These are phyloP conservation scores for Luzula sylvatica DNA, from an alignment of 176 grass and related monocot genomes.

Conservation along the genomic window DNA sequence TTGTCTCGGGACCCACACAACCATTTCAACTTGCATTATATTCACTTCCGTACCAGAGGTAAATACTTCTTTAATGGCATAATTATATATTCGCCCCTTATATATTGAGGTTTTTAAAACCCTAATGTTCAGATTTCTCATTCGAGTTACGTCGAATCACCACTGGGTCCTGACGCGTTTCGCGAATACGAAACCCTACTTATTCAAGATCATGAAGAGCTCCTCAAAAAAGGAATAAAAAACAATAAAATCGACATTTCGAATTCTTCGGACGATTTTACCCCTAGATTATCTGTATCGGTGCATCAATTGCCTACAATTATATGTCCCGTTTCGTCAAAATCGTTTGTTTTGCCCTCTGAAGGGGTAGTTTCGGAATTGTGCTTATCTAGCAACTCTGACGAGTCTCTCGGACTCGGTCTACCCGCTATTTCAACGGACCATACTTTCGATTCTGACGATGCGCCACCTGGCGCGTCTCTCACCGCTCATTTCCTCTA, in stretches of 20 bases:
- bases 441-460: conserved; percentile 60
- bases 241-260: not conserved
- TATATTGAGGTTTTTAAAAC: too few species aligned
- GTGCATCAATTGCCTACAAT: conserved; percentile 81
- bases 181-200: conserved; percentile 83
- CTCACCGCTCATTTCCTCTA: conserved; percentile 89
- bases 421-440: conserved; percentile 63
- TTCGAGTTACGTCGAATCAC: conserved; percentile 64
- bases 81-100: too few species aligned
- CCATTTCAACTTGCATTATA: conserved; percentile 59
- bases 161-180: conserved; percentile 91
- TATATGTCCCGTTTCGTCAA: conserved; percentile 76
- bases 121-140: conserved; percentile 58
- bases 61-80: conserved; percentile 9
- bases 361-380: conserved; percentile 71
- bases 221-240: conserved; percentile 5
- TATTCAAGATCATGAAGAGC: conserved; percentile 84
- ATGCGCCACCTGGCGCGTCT: conserved; percentile 62
- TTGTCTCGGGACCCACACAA: conserved; percentile 58
- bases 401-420: conserved; percentile 75
- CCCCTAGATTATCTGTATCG: conserved; percentile 44
- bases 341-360: conserved; percentile 69
- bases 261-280: not conserved
- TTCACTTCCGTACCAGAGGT: conserved; percentile 87
- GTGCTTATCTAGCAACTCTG: conserved; percentile 49